Conservation (phyloP, 495 filamentous ascomycete species). For the Podospora anserina region DNA sequence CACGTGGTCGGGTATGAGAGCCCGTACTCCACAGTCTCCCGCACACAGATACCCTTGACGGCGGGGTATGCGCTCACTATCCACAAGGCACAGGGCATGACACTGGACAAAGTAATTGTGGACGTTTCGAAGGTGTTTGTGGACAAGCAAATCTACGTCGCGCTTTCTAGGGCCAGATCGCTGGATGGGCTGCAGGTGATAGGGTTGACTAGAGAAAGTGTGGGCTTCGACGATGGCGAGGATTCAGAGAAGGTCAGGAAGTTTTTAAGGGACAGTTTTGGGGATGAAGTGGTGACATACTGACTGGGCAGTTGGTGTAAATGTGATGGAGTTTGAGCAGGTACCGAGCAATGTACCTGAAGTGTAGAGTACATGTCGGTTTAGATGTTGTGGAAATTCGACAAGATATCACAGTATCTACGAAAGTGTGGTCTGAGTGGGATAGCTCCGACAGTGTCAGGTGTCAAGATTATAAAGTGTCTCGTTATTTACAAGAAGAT, state of each 20-base stretch:
- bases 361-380: no score
- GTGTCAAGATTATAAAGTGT: no score
- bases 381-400: no score
- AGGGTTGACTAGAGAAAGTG: background rate
- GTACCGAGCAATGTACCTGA: no score
- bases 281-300: background rate
- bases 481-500: no score
- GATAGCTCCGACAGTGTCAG: no score
- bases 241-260: background rate
- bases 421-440: no score
- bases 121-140: slow-evolving; percentile 48
- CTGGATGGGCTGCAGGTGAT: background rate
- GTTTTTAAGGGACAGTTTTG: background rate
- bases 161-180: background rate
- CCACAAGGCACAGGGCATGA: slow-evolving; percentile 92
- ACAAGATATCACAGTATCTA: no score
- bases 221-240: background rate
- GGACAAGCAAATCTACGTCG: background rate
- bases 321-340: no score
- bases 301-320: no score
- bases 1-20: background rate
- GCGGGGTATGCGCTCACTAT: slow-evolving; percentile 88
- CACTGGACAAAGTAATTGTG: slow-evolving; percentile 84
- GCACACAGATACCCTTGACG: slow-evolving; percentile 66
- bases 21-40: background rate